phyloP scores from a whole-genome alignment of 768 basidiomycete species.

The Lactarius akahatsu region DNA sequence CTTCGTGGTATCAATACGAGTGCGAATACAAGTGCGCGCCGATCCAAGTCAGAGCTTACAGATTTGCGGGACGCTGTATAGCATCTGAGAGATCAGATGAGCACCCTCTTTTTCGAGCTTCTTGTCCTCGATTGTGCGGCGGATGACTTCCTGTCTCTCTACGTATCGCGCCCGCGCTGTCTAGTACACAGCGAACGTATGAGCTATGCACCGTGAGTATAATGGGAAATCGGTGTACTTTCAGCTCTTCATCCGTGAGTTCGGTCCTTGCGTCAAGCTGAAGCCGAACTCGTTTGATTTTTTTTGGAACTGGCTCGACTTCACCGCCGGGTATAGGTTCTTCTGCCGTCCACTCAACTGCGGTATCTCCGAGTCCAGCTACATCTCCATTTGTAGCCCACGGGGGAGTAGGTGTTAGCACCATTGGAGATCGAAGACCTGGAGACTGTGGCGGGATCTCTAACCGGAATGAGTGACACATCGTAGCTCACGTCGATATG shows the following conservation, averaged over 20 bases:
- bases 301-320: conserved; percentile 32
- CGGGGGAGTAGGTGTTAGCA: conserved; percentile 23
- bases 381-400: conserved; percentile 11
- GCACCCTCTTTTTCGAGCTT: conserved; percentile 54
- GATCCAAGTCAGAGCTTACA: conserved; percentile 43
- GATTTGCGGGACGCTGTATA: conserved; percentile 64
- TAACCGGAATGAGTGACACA: neutral
- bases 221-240: conserved; percentile 41
- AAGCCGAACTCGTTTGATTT: conserved; percentile 52
- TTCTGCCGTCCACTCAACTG: neutral
- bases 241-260: conserved; percentile 78
- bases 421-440: conserved; percentile 7
- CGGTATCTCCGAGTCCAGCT: neutral
- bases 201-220: neutral
- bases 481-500: neutral
- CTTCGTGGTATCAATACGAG: conserved; percentile 39
- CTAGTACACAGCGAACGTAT: conserved; percentile 33
- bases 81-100: conserved; percentile 56
- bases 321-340: conserved; percentile 1
- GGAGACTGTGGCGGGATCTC: conserved; percentile 13
- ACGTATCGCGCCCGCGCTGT: conserved; percentile 61
- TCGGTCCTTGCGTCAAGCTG: conserved; percentile 75
- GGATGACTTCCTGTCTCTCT: conserved; percentile 55
- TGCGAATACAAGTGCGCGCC: conserved; percentile 2
- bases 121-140: conserved; percentile 52